Evolutionary conservation across 2,329 filamentous ascomycete species (phyloP).

Genomic region (Beauveria sp.): DNA sequence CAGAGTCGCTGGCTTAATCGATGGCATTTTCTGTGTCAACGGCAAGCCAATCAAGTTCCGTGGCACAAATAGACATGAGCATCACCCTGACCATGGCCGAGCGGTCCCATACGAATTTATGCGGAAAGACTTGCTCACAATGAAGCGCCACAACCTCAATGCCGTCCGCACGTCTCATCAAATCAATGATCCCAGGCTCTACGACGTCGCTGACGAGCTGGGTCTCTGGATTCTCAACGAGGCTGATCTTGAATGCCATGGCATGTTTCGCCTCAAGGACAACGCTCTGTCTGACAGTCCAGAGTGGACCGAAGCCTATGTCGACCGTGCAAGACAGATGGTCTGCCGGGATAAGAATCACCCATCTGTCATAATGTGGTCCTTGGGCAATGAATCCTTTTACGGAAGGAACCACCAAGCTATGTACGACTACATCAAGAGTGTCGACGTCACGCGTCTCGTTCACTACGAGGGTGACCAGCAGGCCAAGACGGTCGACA

Average conservation of each 20-base stretch:
- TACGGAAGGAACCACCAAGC: conserved; percentile 60
- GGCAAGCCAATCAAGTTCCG: conserved; percentile 56
- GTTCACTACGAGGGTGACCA: conserved; percentile 61
- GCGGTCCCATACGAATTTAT: conserved; percentile 56
- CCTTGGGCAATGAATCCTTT: conserved; percentile 63
- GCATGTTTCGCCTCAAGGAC: conserved; percentile 35
- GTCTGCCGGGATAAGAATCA: conserved; percentile 55
- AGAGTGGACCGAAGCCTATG: conserved; percentile 55
- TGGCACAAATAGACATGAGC: conserved; percentile 65
- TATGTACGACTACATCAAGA: conserved; percentile 58
- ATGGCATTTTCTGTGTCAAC: conserved; percentile 57
- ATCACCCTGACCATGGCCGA: conserved; percentile 55
- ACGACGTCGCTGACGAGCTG: conserved; percentile 54
- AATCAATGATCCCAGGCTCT: conserved; percentile 51
- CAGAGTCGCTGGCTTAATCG: conserved; percentile 50
- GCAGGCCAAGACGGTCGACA: conserved; percentile 50
- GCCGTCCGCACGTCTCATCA: conserved; percentile 63
- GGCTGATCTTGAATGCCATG: conserved; percentile 47
- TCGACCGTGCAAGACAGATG: conserved; percentile 58
- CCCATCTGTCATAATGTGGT: conserved; percentile 62
- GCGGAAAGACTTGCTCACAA: conserved; percentile 51
- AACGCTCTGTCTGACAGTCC: conserved; percentile 48
- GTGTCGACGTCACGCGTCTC: conserved; percentile 46
- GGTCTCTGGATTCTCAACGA: conserved; percentile 58
- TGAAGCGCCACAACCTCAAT: conserved; percentile 65